These are phyloP conservation scores for Phytopythium kandeliae DNA, from an alignment of 352 stramenopile genomes.

Conservation along the genomic window DNA sequence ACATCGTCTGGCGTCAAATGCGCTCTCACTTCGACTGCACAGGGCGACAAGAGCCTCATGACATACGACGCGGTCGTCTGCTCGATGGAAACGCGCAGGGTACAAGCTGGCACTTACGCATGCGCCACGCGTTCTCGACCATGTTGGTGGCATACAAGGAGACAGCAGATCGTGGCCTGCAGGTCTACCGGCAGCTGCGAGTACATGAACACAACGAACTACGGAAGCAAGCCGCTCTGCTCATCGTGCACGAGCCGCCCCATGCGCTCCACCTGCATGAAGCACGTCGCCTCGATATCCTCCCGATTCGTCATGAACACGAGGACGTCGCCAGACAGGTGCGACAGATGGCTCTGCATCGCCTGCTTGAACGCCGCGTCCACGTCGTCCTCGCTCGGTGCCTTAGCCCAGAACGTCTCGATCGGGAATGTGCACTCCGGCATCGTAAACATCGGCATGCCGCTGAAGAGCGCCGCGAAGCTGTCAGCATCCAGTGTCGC, in stretches of 20 bases:
- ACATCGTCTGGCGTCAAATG: too few relatives aligned
- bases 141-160: too few relatives aligned
- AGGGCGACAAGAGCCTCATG: too few relatives aligned
- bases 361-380: conserved; percentile 94
- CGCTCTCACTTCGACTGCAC: too few relatives aligned
- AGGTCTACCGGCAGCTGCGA: conserved; percentile 95
- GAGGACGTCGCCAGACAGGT: conserved; percentile 95
- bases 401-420: conserved; percentile 97
- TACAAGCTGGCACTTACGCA: too few relatives aligned
- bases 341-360: conserved; percentile 96
- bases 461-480: conserved; percentile 94
- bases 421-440: conserved; percentile 95
- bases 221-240: too few relatives aligned
- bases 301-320: conserved; percentile 97
- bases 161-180: conserved; percentile 92
- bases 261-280: conserved; percentile 63
- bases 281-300: conserved; percentile 82
- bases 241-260: conserved; percentile 94
- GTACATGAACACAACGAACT: too few relatives aligned
- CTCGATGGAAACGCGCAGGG: too few relatives aligned
- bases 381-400: conserved; percentile 97
- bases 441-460: conserved; percentile 91
- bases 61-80: too few relatives aligned
- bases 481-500: conserved; percentile 97
- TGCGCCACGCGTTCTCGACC: too few relatives aligned